Conservation (phyloP, 768 basidiomycete genomes). For the Rhodosporidiobolus sp. region DNA sequence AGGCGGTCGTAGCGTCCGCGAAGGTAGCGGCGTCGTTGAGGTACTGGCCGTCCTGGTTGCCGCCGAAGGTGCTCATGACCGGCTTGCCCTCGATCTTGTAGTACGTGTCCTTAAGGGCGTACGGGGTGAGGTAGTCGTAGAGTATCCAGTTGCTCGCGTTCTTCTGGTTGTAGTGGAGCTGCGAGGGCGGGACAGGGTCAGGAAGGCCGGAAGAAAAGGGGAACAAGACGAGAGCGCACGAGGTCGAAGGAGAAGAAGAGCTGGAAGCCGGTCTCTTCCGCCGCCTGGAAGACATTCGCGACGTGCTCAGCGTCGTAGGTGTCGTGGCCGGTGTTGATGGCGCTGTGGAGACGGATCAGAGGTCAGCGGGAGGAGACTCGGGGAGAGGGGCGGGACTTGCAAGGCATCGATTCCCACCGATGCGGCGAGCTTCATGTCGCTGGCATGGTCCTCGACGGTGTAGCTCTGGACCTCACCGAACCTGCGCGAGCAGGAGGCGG, state of each 20-base stretch:
- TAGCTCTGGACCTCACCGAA: constrained; percentile 23
- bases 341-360: neutral
- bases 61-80: constrained; percentile 12
- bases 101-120: neutral
- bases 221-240: neutral
- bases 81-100: constrained; percentile 14
- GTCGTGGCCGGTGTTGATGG: constrained; percentile 17
- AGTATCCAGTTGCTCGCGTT: constrained; percentile 11
- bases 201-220: rapidly evolving
- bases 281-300: constrained; percentile 13
- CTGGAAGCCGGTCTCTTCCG: constrained; percentile 7
- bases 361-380: neutral
- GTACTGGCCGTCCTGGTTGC: constrained; percentile 8
- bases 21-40: constrained; percentile 10
- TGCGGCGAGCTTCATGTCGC: neutral
- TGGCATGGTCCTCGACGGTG: constrained; percentile 9
- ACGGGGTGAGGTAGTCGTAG: constrained; percentile 3
- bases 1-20: constrained; percentile 6
- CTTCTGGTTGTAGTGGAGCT: constrained; percentile 18
- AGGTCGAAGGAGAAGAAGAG: constrained; percentile 34
- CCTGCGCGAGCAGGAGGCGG: neutral
- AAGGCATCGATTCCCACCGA: constrained; percentile 26
- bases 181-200: neutral
- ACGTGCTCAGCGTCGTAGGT: constrained; percentile 4
- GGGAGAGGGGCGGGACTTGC: neutral